A percentile compares a stretch with the other conserved stretches of the same genome.
Conservation (phyloP, 1,284 basidiomycete genomes). For the Boletus subluridellus region DNA sequence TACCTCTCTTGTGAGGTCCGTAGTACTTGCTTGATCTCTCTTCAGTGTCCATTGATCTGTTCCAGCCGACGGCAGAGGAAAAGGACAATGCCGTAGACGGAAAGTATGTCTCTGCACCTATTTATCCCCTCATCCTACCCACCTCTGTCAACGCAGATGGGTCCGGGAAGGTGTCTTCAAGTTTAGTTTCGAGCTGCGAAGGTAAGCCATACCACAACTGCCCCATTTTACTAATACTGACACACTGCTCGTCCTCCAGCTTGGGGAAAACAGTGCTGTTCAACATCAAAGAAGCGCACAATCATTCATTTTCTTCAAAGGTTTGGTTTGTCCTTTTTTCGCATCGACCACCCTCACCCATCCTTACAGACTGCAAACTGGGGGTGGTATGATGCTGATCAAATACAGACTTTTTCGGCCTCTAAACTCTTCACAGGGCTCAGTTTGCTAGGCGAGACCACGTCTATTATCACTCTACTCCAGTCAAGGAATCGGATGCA, state of each 20-base stretch:
- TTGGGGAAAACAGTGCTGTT: conserved; percentile 50
- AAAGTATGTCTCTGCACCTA: conserved; percentile 41
- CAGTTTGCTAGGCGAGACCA: conserved; percentile 76
- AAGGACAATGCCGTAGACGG: conserved; percentile 62
- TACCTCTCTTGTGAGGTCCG: conserved; percentile 79
- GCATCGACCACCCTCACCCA: conserved; percentile 8
- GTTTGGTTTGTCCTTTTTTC: conserved; percentile 33
- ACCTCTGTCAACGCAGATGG: conserved; percentile 51
- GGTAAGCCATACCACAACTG: conserved; percentile 38
- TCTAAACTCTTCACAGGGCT: conserved; percentile 48
- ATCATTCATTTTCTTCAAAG: conserved; percentile 81
- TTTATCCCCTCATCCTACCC: background rate
- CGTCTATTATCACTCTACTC: conserved; percentile 61
- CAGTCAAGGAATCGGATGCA: conserved; percentile 58
- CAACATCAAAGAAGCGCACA: conserved; percentile 73
- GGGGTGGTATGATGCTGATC: conserved; percentile 59
- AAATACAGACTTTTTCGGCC: background rate
- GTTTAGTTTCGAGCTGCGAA: conserved; percentile 80
- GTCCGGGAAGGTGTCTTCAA: conserved; percentile 77
- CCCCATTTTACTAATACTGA: background rate
- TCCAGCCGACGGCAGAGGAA: conserved; percentile 72
- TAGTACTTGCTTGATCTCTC: conserved; percentile 8
- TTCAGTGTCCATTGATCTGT: conserved; percentile 12
- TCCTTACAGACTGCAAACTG: conserved; percentile 70
- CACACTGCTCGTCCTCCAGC: conserved; percentile 31